Conservation (phyloP, 2,329 filamentous ascomycete genomes). For the Dothiorella sarmentorum region DNA sequence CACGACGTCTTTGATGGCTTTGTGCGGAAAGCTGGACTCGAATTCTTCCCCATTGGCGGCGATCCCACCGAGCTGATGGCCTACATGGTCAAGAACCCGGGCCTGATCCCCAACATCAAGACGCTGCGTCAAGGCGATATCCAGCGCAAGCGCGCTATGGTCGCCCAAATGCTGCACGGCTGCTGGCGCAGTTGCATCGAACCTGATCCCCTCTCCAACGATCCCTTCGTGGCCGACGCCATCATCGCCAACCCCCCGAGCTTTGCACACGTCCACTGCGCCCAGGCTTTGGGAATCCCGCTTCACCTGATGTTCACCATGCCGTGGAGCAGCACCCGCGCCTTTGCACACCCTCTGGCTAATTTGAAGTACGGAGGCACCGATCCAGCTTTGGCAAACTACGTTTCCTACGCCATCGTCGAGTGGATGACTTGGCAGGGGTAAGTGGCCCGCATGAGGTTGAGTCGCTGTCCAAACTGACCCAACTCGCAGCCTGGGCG, state of each 20-base stretch:
- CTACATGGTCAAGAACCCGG: slow-evolving; percentile 81
- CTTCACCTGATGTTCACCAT: slow-evolving; percentile 37
- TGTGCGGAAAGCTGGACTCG: slow-evolving; percentile 51
- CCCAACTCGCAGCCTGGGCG: slow-evolving; percentile 34
- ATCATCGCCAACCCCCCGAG: slow-evolving; percentile 26
- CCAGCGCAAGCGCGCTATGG: slow-evolving; percentile 22
- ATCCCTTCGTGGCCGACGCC: slow-evolving; percentile 21
- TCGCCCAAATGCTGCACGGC: slow-evolving; percentile 31
- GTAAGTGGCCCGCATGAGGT: slow-evolving; percentile 23
- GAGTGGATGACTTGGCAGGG: slow-evolving; percentile 52
- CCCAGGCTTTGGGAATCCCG: slow-evolving; percentile 21
- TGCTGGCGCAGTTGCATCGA: slow-evolving; percentile 31
- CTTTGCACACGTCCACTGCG: slow-evolving; percentile 24
- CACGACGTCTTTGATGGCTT: slow-evolving; percentile 54
- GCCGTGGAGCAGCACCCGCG: slow-evolving; percentile 47
- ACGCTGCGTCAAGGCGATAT: slow-evolving; percentile 33
- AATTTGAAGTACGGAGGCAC: slow-evolving; percentile 41
- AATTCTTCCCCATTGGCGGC: slow-evolving; percentile 58
- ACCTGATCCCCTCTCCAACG: background rate
- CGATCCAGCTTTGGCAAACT: slow-evolving; percentile 41
- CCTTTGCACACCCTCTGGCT: slow-evolving; percentile 50
- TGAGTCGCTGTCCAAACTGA: slow-evolving; percentile 19
- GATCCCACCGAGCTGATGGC: slow-evolving; percentile 51
- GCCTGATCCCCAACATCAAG: slow-evolving; percentile 45
- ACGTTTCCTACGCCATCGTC: slow-evolving; percentile 46